Conservation (phyloP, 2,329 filamentous ascomycete species). For the Drechslerella coelobrocha region DNA sequence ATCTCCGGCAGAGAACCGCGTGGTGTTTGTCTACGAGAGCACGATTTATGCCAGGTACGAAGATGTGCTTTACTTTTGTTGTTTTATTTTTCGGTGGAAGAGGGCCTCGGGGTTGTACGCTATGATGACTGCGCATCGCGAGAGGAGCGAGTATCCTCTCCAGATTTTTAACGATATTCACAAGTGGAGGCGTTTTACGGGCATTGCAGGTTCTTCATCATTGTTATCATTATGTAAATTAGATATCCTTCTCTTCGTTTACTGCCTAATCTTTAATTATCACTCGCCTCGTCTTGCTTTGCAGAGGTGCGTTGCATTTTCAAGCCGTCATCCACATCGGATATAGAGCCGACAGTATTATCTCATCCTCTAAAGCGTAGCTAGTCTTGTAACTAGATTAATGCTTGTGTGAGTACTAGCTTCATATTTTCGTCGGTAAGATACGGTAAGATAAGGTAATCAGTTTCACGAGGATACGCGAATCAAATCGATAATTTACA, state of each 20-base stretch:
- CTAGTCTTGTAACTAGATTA: no score
- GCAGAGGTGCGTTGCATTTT: not conserved
- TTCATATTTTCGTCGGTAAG: no score
- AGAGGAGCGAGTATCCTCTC: not conserved
- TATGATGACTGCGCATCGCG: not conserved
- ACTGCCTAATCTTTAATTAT: conserved; percentile 3
- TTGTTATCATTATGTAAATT: conserved; percentile 1
- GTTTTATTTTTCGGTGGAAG: not conserved
- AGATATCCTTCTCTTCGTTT: not conserved
- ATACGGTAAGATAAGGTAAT: no score
- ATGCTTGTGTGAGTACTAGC: no score
- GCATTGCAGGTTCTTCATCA: not conserved
- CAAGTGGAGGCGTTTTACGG: not conserved
- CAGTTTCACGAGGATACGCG: no score
- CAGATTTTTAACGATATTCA: not conserved
- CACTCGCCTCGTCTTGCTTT: not conserved
- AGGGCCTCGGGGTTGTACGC: not conserved
- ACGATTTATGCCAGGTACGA: no score
- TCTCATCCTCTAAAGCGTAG: no score
- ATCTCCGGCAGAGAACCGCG: no score
- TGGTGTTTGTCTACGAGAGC: no score
- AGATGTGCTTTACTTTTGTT: not conserved
- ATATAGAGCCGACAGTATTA: not conserved
- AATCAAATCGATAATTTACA: no score
- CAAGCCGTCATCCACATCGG: no score